Evolutionary conservation across 2,329 filamentous ascomycete species (phyloP), one percentile per base, ranked within the genome.

Genomic region (Cytospora mali): DNA sequence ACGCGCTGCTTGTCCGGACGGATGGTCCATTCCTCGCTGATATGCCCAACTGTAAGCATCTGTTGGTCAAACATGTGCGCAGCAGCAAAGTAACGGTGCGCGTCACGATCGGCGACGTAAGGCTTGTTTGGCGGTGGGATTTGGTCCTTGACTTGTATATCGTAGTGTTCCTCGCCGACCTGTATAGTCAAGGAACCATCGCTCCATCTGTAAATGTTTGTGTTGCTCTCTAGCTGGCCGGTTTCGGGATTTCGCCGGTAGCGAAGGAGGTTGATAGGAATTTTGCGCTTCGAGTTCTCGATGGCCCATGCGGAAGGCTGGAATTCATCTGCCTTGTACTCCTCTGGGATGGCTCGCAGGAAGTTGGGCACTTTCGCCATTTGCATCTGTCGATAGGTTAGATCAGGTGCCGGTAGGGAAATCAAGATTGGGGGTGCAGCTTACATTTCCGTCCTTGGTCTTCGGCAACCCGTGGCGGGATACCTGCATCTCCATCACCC

Each of bases 141-240:
- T 54, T 93, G 84, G 27, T 81, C 76, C 75, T 91, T 92, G 69
- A 84, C 87, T 66, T 87, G 82, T 52, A 93, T 82, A 70, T 92
- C 89, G 78, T 89, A 93, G 70, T 93, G 90, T 66, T 88, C 86
- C 64, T 86, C 87, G 16, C 90, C 91, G 27, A 93, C 80, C n/a
- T 89, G 85, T 27, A 94, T 79, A 13, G 90, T 93, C 18, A 91
- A 78, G 4, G 88, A 92, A 29, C 91, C 91, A 71, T 94, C 91
- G 65, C 88, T 92, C 91, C 91, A 94, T 68, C 85, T 84, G 71
- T 91, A 85, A 31, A 94, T 78, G 66, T 88, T 84, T 2, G 91
- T 85, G 72, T 94, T 94, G 71, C 90, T 93, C 71, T 90, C 85
- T 14, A 93, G 79, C 65, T 86, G 79, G 55, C 84, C 82, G 1